phyloP scores from a whole-genome alignment of 805 yeast genomes.

The Komagataella pseudopastoris region DNA sequence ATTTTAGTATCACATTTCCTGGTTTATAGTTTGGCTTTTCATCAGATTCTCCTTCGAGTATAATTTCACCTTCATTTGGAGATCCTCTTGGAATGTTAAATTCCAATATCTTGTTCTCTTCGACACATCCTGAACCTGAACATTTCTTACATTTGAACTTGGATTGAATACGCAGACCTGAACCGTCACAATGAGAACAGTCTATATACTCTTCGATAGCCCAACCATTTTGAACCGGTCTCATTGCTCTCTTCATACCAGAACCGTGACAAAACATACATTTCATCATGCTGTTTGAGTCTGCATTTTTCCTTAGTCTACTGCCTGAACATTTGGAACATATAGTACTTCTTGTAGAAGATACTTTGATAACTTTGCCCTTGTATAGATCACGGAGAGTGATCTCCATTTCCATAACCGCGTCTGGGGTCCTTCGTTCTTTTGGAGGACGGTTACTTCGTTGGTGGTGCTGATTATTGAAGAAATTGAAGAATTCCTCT shows the following conservation, averaged over 20 bases:
- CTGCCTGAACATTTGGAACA: constrained; percentile 67
- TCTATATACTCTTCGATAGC: constrained; percentile 45
- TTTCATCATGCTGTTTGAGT: constrained; percentile 16
- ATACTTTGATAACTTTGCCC: constrained; percentile 69
- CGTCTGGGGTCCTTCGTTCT: constrained; percentile 43
- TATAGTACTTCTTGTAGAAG: constrained; percentile 56
- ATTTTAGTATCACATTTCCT: constrained; percentile 65
- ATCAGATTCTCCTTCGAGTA: constrained; percentile 61
- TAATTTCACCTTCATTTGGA: constrained; percentile 43
- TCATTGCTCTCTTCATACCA: constrained; percentile 47
- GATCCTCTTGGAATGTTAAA: constrained; percentile 70
- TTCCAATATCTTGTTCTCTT: constrained; percentile 61
- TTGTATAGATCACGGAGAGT: constrained; percentile 63
- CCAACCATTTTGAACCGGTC: constrained; percentile 63
- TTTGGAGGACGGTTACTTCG: constrained; percentile 9
- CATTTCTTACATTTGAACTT: constrained; percentile 76
- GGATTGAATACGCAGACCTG: constrained; percentile 42
- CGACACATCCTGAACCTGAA: constrained; percentile 44
- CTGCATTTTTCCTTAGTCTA: constrained; percentile 57
- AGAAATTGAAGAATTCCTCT: constrained; percentile 72
- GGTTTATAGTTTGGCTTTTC: constrained; percentile 57
- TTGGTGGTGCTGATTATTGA: constrained; percentile 27
- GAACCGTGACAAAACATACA: constrained; percentile 66
- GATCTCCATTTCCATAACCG: constrained; percentile 48
- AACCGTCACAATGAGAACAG: constrained; percentile 62